Evolutionary conservation across 2,329 filamentous ascomycete genomes (phyloP).

Genomic region (Huntiella bhutanensis): DNA sequence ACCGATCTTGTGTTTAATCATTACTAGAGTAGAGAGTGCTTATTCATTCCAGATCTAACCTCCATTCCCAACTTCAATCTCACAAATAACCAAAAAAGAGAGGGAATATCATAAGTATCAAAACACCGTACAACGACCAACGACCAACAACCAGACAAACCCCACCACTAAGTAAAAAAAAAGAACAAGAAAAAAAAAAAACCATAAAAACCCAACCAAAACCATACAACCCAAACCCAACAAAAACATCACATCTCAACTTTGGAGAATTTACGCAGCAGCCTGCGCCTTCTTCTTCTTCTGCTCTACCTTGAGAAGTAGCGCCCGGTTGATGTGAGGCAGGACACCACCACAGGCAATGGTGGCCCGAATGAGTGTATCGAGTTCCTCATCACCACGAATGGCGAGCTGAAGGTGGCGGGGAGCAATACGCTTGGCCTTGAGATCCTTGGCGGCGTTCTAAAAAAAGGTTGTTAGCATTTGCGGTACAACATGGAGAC

Average conservation of each 20-base stretch:
- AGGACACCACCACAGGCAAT: conserved; percentile 97
- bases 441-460: conserved; percentile 98
- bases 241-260: not conserved
- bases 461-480: conserved; percentile 18
- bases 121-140: too few relatives aligned
- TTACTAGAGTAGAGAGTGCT: too few relatives aligned
- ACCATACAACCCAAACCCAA: not conserved
- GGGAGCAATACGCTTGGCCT: conserved; percentile 98
- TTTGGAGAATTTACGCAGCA: conserved; percentile 5
- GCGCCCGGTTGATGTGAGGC: conserved; percentile 93
- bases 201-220: conserved; percentile 2
- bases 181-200: conserved; percentile 3
- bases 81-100: too few relatives aligned
- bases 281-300: conserved; percentile 60
- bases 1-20: too few relatives aligned
- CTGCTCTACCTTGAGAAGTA: conserved; percentile 89
- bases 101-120: too few relatives aligned
- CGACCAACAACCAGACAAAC: too few relatives aligned
- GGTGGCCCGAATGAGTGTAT: conserved; percentile 90
- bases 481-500: not conserved
- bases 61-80: too few relatives aligned
- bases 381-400: conserved; percentile 92
- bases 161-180: not conserved
- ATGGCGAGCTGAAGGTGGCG: conserved; percentile 96
- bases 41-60: too few relatives aligned